Conservation (phyloP, 116 monocot genomes). For the Trichopus zeylanicus region DNA sequence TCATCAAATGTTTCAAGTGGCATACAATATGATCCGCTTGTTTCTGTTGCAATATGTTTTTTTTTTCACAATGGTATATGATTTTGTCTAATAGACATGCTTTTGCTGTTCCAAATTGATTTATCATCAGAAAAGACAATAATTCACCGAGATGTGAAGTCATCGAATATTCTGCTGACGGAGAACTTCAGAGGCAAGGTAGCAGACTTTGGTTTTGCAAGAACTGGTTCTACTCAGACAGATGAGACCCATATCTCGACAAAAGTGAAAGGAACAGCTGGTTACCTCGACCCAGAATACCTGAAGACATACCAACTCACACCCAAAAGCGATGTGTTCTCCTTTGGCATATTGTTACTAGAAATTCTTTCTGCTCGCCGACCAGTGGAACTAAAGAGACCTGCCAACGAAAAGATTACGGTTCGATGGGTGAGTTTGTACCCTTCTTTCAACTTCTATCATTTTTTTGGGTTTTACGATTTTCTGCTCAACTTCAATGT, state of each 20-base stretch:
- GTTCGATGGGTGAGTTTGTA: slow-evolving; percentile 39
- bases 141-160: slow-evolving; percentile 60
- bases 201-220: slow-evolving; percentile 57
- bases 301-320: slow-evolving; percentile 41
- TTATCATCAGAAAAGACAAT: slow-evolving; percentile 33
- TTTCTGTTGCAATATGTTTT: background rate
- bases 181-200: slow-evolving; percentile 49
- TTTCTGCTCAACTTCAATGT: background rate
- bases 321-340: slow-evolving; percentile 52
- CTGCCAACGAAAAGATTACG: slow-evolving; percentile 29
- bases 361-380: slow-evolving; percentile 47
- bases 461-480: too few species aligned
- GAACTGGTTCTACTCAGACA: slow-evolving; percentile 32
- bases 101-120: background rate
- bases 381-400: slow-evolving; percentile 34
- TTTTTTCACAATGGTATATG: background rate
- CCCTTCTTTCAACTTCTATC: too few species aligned
- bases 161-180: slow-evolving; percentile 56
- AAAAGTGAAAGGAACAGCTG: slow-evolving; percentile 49
- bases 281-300: slow-evolving; percentile 55
- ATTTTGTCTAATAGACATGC: background rate
- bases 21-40: too few species aligned
- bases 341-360: slow-evolving; percentile 48
- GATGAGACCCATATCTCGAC: slow-evolving; percentile 48
- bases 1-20: too few species aligned